A percentile compares a stretch with the other conserved stretches of the same genome.
Conservation (phyloP, 1,139 yeast genomes). For the Pneumocystis wakefieldiae region DNA sequence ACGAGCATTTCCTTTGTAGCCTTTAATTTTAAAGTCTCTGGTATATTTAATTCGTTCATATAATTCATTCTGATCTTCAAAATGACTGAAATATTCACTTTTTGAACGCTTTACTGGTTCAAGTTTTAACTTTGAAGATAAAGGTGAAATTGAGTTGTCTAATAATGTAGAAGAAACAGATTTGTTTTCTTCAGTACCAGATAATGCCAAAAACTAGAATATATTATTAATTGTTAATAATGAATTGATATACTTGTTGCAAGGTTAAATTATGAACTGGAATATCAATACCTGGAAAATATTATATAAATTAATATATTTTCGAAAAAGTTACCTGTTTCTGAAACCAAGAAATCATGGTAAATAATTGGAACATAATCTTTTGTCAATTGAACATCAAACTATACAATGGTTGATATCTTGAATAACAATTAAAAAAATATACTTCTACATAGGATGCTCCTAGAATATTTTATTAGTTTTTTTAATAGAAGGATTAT, state of each 20-base stretch:
- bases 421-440: background rate
- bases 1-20: slow-evolving; percentile 80
- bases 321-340: slow-evolving; percentile 41
- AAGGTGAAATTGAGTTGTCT: background rate
- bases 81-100: background rate
- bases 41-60: slow-evolving; percentile 69
- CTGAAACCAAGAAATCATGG: slow-evolving; percentile 90
- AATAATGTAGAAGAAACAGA: background rate
- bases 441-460: slow-evolving; percentile 45
- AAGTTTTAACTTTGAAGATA: background rate
- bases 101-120: background rate
- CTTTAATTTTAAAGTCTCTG: slow-evolving; percentile 70
- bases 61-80: slow-evolving; percentile 19
- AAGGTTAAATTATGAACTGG: slow-evolving; percentile 88
- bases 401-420: slow-evolving; percentile 20
- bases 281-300: slow-evolving; percentile 44
- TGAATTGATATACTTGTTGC: slow-evolving; percentile 37
- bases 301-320: background rate
- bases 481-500: background rate
- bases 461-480: slow-evolving; percentile 29
- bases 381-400: slow-evolving; percentile 92
- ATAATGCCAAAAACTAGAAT: background rate
- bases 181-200: background rate
- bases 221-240: background rate
- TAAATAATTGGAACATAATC: slow-evolving; percentile 85